Evolutionary conservation across 1,139 yeast genomes (phyloP), one percentile per base, ranked within the genome.

Genomic region (Yamadazyma sp.): DNA sequence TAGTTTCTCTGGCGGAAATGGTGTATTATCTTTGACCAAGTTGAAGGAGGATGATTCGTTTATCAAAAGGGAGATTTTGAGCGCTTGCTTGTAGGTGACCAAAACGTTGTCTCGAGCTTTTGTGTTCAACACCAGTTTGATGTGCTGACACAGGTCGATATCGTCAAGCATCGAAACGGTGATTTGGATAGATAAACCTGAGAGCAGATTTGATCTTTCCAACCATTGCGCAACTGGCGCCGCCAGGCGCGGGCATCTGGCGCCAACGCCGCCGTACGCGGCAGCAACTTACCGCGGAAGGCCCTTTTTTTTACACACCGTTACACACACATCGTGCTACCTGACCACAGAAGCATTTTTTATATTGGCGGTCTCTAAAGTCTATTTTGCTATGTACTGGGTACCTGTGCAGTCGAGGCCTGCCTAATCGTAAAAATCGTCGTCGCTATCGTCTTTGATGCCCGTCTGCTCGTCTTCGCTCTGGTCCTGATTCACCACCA

Each of bases 401-500:
- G n/a, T n/a, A n/a, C n/a, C n/a, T n/a, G n/a, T n/a, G n/a, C n/a
- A n/a, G n/a, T n/a, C n/a, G n/a, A n/a, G 14, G 12, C 11, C 7
- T 5, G 8, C 20, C 39, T 53, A 66, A 42, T 74, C 82, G 47
- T 73, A 79, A 46, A 74, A 75, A 43, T 69, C 76, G 36, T 67
- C 70, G 33, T 63, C 58, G 28, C 43, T 44, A 33, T 50, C 66
- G 34, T 69, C 55, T 45, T 77, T 63, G 5, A 82, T 59, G 9
- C 83, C 72, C 48, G 77, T 80, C 50, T 77, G 78, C 42, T 55
- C 65, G 29, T 73, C 80, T 17, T 64, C 70, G 30, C 78, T 85
- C 31, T 77, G 81, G n/a, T 77, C 79, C 45, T 77, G 79, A 55
- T 87, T 87, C 25, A 75, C 73, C 5, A 69, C 50, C 40, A 91